Base-by-base conservation (phyloP, 2,329 filamentous ascomycete species). In the Fusarium clavum region DNA sequence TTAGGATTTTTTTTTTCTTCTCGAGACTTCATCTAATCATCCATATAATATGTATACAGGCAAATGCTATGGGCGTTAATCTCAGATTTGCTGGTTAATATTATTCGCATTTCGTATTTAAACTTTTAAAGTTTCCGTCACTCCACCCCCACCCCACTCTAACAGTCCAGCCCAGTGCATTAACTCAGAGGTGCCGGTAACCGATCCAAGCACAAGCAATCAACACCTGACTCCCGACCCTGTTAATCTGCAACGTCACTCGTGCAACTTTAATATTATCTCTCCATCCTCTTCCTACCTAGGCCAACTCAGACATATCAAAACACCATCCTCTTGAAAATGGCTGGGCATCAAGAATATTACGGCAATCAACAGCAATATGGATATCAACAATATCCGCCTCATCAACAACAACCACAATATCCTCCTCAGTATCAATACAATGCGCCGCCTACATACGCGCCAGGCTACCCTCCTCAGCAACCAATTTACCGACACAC, bases 81-180 rank as follows among this genome's bases (percentile, higher is more conserved):
- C 13, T 16, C 9, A 27, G 7, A 52, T 22, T 12, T n/a, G 47
- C 27, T 27, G 24, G 16, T 22, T 5, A n/a, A 30, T 22, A 38
- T 30, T 64, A 64, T 64, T 64, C 61, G 59, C 40, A 57, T 63
- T 18, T 64, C 61, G 61, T 58, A 64, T 64, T 64, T 38, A 58
- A 41, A 58, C 53, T 56, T 64, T 64, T 64, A 47, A 56, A 47
- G 22, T 51, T 51, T 25, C 51, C 44, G 22, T 20, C 25, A 8
- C 25, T 30, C 29, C 40, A 34, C 24, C 13, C 20, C 49, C 44
- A 32, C 13, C 20, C 49, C 44, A 32, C 38, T 18, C 34, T 22
- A 44, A 14, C 22, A 18, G 20, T 22, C 16, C 9, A 10, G 32
- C 2, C 5, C 41, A 22, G 13, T 18, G 41, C 41, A 24, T 24